Percentiles rank a stretch among this genome's conserved stretches.
phyloP scores from a whole-genome alignment of 257 asterid species.

The Parsonsia alboflavescens region DNA sequence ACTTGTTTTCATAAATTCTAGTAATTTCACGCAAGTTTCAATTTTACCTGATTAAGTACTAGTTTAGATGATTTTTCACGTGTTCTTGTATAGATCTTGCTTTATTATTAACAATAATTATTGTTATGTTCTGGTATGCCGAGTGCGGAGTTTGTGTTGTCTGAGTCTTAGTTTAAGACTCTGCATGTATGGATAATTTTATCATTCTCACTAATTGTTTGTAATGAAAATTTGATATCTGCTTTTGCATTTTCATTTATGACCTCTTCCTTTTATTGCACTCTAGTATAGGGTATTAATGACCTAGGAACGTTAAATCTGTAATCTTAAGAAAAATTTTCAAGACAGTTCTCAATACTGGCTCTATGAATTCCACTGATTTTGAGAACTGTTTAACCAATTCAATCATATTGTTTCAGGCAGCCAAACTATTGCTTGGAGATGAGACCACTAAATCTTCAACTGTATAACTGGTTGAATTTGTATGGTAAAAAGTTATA shows the following conservation, averaged over 20 bases:
- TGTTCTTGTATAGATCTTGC: constrained; percentile 8
- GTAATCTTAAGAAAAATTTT: too few species aligned
- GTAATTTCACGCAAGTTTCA: not conserved
- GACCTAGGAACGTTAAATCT: not conserved
- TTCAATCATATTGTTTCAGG: not conserved
- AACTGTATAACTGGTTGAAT: not conserved
- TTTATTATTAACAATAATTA: not conserved
- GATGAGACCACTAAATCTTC: not conserved
- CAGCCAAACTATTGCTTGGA: not conserved
- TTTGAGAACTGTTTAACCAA: not conserved
- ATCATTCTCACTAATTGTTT: not conserved
- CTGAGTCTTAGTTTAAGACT: not conserved
- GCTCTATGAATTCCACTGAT: not conserved
- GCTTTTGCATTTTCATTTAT: not conserved
- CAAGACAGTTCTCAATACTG: not conserved
- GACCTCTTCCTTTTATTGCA: not conserved
- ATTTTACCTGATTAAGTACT: not conserved
- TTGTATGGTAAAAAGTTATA: not conserved
- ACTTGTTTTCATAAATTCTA: not conserved
- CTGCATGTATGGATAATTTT: not conserved
- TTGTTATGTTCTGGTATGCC: too few species aligned
- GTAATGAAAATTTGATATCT: not conserved
- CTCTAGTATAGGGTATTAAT: not conserved
- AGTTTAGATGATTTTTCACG: not conserved
- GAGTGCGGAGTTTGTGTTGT: not conserved